Base-by-base conservation (phyloP, 2,329 filamentous ascomycete species). In the Ambrosiella xylebori region DNA sequence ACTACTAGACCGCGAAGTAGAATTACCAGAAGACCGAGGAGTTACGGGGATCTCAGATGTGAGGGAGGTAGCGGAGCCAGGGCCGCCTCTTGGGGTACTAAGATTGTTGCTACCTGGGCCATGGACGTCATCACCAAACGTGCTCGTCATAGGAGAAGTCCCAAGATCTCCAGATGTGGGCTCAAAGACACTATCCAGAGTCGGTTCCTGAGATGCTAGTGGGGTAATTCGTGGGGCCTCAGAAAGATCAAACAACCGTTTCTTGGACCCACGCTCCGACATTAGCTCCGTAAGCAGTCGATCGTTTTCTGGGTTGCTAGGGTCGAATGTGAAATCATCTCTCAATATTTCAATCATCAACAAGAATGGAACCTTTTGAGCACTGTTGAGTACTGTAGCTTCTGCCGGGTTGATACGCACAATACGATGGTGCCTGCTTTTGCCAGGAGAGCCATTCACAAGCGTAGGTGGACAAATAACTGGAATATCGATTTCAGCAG, bases 281-380 rank as follows among this genome's bases (percentile, higher is more conserved):
- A 83, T 61, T n/a, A 86, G 68, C 7, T 70, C 77, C 9, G 72
- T 70, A 39, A 86, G 68, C 19, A 93, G 71, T 56, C 79, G 75
- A 65, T 85, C 77, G 64, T 93, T 93, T 62, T 88, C 84, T 36
- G 78, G 73, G 0, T 81, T 84, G 38, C 85, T 80, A 0, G 86
- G 85, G 64, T 91, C 83, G 64, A 93, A 93, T 39, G 84, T 83
- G 65, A 93, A 91, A 65, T 93, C 87, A 63, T 91, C 86, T 27
- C 84, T 75, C 53, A 93, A 71, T 19, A 93, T 82, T 66, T 93
- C 87, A 1, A 91, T 80, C 86, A 93, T 90, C 36, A 93, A 75
- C 54, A 93, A 70, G 69, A 89, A 93, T 0, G 87, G 87, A 50
- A 93, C 87, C 66, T 89, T 86, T 68, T 93, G 86, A 3, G 87